These are phyloP conservation scores for Globisporangium solare DNA, from an alignment of 352 stramenopile genomes.

Conservation along the genomic window DNA sequence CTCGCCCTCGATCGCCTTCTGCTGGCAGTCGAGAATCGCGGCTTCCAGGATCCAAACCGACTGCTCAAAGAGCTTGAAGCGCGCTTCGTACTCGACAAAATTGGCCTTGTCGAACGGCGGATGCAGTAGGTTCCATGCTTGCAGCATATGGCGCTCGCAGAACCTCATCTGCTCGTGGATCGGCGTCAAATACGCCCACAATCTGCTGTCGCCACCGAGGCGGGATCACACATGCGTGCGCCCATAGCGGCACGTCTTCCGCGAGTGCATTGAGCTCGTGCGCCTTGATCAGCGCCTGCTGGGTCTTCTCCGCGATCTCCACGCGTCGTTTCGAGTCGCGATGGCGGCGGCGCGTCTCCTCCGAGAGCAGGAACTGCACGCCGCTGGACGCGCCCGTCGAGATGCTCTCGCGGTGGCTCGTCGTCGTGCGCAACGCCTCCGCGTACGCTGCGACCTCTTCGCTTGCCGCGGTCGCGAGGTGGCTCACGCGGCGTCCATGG, in stretches of 20 bases:
- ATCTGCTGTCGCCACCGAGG: constrained; percentile 35
- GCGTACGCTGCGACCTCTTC: constrained; percentile 16
- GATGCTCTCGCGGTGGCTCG: constrained; percentile 19
- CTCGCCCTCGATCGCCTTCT: constrained; percentile 25
- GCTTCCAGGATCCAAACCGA: constrained; percentile 20
- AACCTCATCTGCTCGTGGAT: constrained; percentile 36
- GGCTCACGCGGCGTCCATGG: constrained; percentile 4
- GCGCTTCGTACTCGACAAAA: constrained; percentile 32
- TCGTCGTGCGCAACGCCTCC: constrained; percentile 14
- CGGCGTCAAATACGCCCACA: constrained; percentile 24
- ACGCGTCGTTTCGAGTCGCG: constrained; percentile 39
- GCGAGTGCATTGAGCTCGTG: constrained; percentile 27
- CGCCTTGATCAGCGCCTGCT: constrained; percentile 30
- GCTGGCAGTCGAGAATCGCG: constrained; percentile 30
- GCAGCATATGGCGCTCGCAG: constrained; percentile 25
- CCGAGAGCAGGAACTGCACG: constrained; percentile 7
- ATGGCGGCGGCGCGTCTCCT: constrained; percentile 22
- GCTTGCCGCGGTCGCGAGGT: neutral
- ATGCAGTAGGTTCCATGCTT: constrained; percentile 32
- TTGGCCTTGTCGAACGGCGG: constrained; percentile 37
- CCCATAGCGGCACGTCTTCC: constrained; percentile 35
- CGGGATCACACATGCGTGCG: constrained; percentile 34
- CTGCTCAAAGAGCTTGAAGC: constrained; percentile 30
- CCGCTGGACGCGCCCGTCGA: constrained; percentile 8
- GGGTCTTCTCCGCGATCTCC: constrained; percentile 24